phyloP scores from a whole-genome alignment of 768 basidiomycete species.

The Hortiboletus campestris region DNA sequence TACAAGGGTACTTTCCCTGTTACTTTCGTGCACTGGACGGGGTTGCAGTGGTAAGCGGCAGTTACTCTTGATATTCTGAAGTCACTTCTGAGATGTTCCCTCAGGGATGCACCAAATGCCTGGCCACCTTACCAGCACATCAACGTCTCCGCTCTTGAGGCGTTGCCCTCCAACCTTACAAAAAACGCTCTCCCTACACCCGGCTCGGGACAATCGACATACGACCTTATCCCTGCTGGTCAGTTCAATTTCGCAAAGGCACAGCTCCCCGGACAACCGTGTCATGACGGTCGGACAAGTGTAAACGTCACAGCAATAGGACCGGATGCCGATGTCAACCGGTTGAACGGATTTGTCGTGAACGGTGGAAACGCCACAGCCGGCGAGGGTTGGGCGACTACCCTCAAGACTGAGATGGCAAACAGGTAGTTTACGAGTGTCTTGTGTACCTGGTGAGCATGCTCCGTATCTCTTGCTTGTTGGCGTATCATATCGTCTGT shows the following conservation, averaged over 20 bases:
- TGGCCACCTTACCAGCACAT: conserved; percentile 91
- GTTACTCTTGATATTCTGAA: neutral
- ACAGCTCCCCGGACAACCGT: conserved; percentile 66
- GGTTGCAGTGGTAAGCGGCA: conserved; percentile 73
- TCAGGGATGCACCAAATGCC: conserved; percentile 81
- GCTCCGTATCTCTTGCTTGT: neutral
- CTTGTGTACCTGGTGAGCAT: conserved; percentile 81
- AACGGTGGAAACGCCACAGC: conserved; percentile 65
- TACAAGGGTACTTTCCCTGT: conserved; percentile 88
- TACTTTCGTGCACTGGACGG: conserved; percentile 69
- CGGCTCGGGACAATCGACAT: conserved; percentile 52
- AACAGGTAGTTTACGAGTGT: conserved; percentile 83
- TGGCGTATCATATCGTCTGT: neutral
- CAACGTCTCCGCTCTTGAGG: conserved; percentile 68
- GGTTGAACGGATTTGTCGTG: conserved; percentile 49
- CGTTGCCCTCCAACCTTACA: conserved; percentile 72
- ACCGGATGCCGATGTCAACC: conserved; percentile 60
- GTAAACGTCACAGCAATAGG: conserved; percentile 53
- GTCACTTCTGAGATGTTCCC: neutral
- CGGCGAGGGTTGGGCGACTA: conserved; percentile 64
- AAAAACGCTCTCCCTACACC: conserved; percentile 53
- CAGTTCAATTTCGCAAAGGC: conserved; percentile 77
- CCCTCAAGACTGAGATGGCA: conserved; percentile 68
- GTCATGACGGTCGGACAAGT: conserved; percentile 34
- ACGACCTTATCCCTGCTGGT: conserved; percentile 68